phyloP scores from a whole-genome alignment of 441 rosid species.

The Metrosideros polymorpha region DNA sequence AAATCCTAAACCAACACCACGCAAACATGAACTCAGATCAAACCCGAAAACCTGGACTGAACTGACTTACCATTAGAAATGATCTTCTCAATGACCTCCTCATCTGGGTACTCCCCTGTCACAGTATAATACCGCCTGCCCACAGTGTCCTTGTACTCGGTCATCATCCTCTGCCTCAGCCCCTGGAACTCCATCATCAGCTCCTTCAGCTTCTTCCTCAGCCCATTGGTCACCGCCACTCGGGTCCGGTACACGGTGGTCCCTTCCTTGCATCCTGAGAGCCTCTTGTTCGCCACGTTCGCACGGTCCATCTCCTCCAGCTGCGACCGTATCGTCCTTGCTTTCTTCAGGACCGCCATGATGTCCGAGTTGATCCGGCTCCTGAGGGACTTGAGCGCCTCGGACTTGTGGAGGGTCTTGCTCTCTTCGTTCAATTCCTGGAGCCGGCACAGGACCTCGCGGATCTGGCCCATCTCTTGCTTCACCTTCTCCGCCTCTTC shows the following conservation, averaged over 20 bases:
- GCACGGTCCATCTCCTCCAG: conserved; percentile 94
- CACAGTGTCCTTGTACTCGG: conserved; percentile 81
- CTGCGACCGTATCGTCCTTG: conserved; percentile 47
- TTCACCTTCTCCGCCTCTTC: conserved; percentile 90
- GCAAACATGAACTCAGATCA: neutral
- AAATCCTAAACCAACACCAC: neutral
- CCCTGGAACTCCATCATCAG: conserved; percentile 96
- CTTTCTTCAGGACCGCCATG: conserved; percentile 55
- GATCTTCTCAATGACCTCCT: conserved; percentile 77
- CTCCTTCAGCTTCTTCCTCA: conserved; percentile 74
- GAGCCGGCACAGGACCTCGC: conserved; percentile 45
- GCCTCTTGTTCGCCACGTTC: conserved; percentile 64
- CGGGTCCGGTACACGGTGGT: conserved; percentile 75
- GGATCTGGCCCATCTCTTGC: conserved; percentile 68
- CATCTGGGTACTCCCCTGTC: conserved; percentile 78
- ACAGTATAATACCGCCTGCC: conserved; percentile 88
- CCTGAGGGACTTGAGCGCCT: conserved; percentile 55
- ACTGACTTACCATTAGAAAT: conserved; percentile 33
- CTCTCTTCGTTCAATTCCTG: conserved; percentile 71
- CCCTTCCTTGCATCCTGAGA: conserved; percentile 75
- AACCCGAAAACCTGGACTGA: neutral
- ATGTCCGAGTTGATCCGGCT: conserved; percentile 63
- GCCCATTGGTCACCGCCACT: conserved; percentile 70
- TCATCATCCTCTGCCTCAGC: conserved; percentile 80
- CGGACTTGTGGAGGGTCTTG: conserved; percentile 68